Base-by-base conservation (phyloP, 352 stramenopile species). In the Globisporangium heterothallicum region DNA sequence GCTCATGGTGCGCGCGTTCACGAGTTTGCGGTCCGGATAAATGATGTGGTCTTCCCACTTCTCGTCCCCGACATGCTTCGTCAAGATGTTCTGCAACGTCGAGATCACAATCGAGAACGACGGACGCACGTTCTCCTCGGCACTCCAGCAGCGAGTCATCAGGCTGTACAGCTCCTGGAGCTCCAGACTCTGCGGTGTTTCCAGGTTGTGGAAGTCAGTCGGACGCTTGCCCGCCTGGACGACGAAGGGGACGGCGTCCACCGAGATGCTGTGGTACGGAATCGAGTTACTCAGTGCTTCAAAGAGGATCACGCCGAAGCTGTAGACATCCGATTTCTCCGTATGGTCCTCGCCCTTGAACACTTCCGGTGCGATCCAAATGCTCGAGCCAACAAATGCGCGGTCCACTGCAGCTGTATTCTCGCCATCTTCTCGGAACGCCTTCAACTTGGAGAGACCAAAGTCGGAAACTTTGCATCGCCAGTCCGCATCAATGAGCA, bases 291-390 rank as follows among this genome's bases (percentile, higher is more conserved):
- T 88, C 8, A 92, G 48, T 1, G 70, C 71, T 50, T 94, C 81
- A 42, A 88, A 94, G 10, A 91, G 38, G 49, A 94, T 84, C 44
- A 94, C 66, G n/a, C 78, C 81, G 41, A 90, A 93, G 70, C 76
- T 89, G 70, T 86, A 93, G n/a, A 93, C 83, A 49, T 96, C 87
- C 8, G 85, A 81, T 58, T 94, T 90, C 54, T 95, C 87, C 2
- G 83, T 92, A 59, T 95, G 86, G 22, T 72, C 61, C 50, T 92
- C 70, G 14, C 87, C 88, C 47, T 88, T 89, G 59, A 96, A 95
- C 10, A 97, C 75, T 52, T 97, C 85, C 0, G 88, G 87, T 1
- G 88, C 85, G 63, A 95, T 96, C 88, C 88, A 97, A 41, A 96
- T 79, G 43, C 77, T 92, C 3, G 87, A 95, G 32, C 86, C 87